A percentile compares a stretch with the other conserved stretches of the same genome.
phyloP scores from a whole-genome alignment of 2,329 filamentous ascomycete genomes.

The Apiospora arundinis region DNA sequence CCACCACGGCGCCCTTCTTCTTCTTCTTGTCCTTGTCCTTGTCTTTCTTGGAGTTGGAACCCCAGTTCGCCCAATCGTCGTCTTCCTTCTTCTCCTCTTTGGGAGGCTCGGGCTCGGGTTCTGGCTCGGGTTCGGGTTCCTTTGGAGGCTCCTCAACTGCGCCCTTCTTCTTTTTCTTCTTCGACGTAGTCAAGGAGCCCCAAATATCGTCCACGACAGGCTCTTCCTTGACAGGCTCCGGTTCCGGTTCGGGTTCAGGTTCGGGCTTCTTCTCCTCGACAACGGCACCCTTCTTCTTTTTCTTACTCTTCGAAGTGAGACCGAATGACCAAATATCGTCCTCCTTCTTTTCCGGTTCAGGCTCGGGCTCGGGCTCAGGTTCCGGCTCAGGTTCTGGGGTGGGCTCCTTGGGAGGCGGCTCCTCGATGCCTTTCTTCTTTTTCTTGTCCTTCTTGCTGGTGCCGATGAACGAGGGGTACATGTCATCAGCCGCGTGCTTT shows the following conservation, averaged over 20 bases:
- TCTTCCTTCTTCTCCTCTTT: conserved; percentile 27
- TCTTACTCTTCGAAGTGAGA: conserved; percentile 30
- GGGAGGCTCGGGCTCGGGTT: conserved; percentile 32
- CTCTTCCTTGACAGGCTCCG: conserved; percentile 18
- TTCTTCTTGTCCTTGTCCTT: conserved; percentile 27
- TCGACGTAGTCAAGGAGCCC: background rate
- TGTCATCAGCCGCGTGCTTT: conserved; percentile 21
- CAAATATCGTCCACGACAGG: conserved; percentile 19
- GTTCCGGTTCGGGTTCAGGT: conserved; percentile 18
- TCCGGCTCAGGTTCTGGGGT: conserved; percentile 37
- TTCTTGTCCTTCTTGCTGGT: conserved; percentile 42
- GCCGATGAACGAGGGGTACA: conserved; percentile 14
- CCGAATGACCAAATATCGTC: conserved; percentile 14
- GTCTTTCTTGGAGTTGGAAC: conserved; percentile 19
- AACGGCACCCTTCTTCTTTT: conserved; percentile 21
- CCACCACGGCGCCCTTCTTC: conserved; percentile 23
- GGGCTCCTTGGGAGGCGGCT: conserved; percentile 25
- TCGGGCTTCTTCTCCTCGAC: conserved; percentile 15
- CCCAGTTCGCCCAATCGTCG: conserved; percentile 16
- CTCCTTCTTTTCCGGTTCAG: conserved; percentile 30
- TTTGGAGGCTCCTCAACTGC: conserved; percentile 22
- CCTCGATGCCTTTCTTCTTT: conserved; percentile 35
- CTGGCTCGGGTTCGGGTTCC: conserved; percentile 24
- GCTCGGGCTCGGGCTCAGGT: conserved; percentile 40
- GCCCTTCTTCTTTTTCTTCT: conserved; percentile 29